phyloP scores from a whole-genome alignment of 441 rosid genomes.

The Manihot esculenta region DNA sequence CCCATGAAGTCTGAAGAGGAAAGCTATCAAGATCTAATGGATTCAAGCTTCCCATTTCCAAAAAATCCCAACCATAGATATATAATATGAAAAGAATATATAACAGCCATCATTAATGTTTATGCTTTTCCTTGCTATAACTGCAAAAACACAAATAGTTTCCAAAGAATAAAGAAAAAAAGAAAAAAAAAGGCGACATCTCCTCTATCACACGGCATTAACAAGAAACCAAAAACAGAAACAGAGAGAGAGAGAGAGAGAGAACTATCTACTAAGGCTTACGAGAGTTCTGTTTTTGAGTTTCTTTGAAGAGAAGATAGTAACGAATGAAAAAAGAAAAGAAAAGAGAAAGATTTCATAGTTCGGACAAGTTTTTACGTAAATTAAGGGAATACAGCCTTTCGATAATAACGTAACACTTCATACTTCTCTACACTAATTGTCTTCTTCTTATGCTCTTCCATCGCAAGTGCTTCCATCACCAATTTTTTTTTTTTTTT shows the following conservation, averaged over 20 bases:
- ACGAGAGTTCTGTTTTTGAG: neutral
- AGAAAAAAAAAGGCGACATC: neutral
- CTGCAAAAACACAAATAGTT: conserved; percentile 7
- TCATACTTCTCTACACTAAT: neutral
- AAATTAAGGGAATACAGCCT: conserved; percentile 24
- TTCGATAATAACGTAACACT: conserved; percentile 32
- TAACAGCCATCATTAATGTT: neutral
- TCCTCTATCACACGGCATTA: conserved; percentile 23
- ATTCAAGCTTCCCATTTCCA: neutral
- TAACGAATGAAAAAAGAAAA: conserved; percentile 9
- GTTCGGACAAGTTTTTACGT: conserved; percentile 24
- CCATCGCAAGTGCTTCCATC: neutral
- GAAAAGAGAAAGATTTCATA: neutral
- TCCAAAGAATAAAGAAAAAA: neutral
- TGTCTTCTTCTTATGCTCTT: neutral
- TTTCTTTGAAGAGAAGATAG: neutral
- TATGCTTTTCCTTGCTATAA: conserved; percentile 8
- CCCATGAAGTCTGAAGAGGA: neutral
- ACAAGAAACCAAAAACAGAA: conserved; percentile 9
- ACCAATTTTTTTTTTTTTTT: neutral
- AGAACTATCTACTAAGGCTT: neutral
- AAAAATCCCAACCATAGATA: conserved; percentile 13
- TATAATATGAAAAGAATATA: neutral
- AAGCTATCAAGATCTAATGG: neutral
- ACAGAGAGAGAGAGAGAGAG: neutral